Evolutionary conservation across 2,329 filamentous ascomycete genomes (phyloP).

Genomic region (Fusarium chaquense): DNA sequence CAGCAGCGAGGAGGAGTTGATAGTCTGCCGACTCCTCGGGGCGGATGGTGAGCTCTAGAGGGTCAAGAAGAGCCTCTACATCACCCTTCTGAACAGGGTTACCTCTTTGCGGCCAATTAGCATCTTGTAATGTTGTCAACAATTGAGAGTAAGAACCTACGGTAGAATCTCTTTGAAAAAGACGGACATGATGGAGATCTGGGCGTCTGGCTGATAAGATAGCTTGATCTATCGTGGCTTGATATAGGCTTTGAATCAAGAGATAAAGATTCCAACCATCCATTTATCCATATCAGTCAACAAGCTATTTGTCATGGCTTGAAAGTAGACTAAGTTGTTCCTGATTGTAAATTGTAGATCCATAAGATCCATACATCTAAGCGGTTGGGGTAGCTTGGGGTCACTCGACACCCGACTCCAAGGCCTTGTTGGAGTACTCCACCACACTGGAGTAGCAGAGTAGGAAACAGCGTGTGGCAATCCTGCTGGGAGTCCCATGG

Average conservation of each 20-base stretch:
- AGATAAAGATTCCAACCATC: background rate
- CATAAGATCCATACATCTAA: background rate
- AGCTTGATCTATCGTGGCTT: background rate
- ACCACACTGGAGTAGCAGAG: background rate
- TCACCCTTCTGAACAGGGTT: conserved; percentile 58
- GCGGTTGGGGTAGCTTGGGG: conserved; percentile 2
- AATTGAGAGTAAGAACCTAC: conserved; percentile 30
- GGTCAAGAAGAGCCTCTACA: conserved; percentile 52
- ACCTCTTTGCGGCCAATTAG: conserved; percentile 33
- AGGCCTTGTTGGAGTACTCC: conserved; percentile 19
- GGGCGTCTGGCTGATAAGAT: background rate
- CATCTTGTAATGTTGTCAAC: too few species aligned
- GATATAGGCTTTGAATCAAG: background rate
- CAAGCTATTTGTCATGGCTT: background rate
- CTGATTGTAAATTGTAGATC: background rate
- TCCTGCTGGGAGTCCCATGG: background rate
- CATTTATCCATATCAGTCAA: background rate
- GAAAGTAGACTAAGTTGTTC: background rate
- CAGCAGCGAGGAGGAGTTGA: conserved; percentile 61
- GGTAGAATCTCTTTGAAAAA: conserved; percentile 55
- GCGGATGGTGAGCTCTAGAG: conserved; percentile 54
- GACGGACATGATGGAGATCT: conserved; percentile 50
- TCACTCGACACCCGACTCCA: conserved; percentile 6
- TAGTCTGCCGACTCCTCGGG: conserved; percentile 58
- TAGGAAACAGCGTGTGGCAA: background rate